A percentile compares a stretch with the other conserved stretches of the same genome.
These are phyloP conservation scores for Fusarium agapanthi DNA, from an alignment of 2,329 filamentous ascomycete species.

Conservation along the genomic window DNA sequence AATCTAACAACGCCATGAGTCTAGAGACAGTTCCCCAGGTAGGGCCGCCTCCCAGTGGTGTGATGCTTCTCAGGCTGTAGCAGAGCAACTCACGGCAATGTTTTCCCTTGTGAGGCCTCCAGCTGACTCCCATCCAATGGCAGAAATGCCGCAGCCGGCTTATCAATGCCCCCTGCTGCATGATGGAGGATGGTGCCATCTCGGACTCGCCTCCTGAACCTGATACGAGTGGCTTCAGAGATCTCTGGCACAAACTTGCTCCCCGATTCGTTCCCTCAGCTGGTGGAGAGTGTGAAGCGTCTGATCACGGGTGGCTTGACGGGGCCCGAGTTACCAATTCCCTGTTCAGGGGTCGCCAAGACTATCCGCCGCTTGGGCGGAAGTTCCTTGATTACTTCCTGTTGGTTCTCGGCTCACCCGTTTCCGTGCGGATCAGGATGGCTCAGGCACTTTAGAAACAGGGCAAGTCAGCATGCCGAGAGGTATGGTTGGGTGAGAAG, in stretches of 20 bases:
- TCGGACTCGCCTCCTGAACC: background rate
- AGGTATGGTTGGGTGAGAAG: background rate
- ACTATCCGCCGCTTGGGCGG: background rate
- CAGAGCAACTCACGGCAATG: background rate
- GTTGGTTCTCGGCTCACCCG: background rate
- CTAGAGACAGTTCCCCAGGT: background rate
- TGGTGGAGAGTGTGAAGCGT: background rate
- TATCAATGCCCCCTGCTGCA: background rate
- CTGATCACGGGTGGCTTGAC: background rate
- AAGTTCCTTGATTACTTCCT: background rate
- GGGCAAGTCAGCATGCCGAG: background rate
- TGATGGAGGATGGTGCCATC: slow-evolving; percentile 12
- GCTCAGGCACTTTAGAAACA: background rate
- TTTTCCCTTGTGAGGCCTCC: slow-evolving; percentile 2
- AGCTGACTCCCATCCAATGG: background rate
- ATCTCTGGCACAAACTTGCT: background rate
- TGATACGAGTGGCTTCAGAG: background rate
- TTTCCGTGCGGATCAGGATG: background rate
- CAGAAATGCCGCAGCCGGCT: slow-evolving; percentile 12
- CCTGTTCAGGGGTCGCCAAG: slow-evolving; percentile 5
- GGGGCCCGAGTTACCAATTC: background rate
- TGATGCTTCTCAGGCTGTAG: background rate
- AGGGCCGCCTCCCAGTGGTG: background rate
- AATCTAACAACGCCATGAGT: slow-evolving; percentile 2
- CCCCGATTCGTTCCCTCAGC: background rate